Conservation (phyloP, 495 filamentous ascomycete genomes). For the Annulohypoxylon moriforme region DNA sequence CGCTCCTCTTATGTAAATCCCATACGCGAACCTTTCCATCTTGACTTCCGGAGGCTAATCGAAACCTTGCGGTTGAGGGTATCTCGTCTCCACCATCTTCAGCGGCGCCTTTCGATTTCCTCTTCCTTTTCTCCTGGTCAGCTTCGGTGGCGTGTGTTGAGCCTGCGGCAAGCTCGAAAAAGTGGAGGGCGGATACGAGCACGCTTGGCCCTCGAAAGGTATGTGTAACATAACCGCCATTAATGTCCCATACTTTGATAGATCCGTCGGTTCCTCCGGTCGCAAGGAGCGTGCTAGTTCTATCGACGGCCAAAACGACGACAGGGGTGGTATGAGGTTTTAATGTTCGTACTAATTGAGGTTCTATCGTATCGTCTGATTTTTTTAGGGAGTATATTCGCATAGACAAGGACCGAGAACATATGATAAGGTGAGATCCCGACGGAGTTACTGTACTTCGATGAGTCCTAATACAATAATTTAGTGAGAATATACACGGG, state of each 20-base stretch:
- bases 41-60: constrained; percentile 89
- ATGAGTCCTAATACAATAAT: constrained; percentile 19
- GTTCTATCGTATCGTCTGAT: constrained; percentile 65
- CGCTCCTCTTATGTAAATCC: constrained; percentile 85
- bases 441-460: constrained; percentile 78
- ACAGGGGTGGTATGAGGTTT: constrained; percentile 94
- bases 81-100: constrained; percentile 56
- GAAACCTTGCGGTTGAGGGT: constrained; percentile 66
- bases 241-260: constrained; percentile 97
- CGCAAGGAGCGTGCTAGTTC: constrained; percentile 87
- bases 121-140: constrained; percentile 52
- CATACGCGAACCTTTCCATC: constrained; percentile 92
- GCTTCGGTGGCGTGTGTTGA: constrained; percentile 46
- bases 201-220: constrained; percentile 93
- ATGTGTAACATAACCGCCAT: constrained; percentile 90
- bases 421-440: constrained; percentile 85
- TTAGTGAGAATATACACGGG: background rate
- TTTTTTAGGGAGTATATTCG: constrained; percentile 81
- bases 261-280: constrained; percentile 92
- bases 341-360: constrained; percentile 77
- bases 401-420: constrained; percentile 94
- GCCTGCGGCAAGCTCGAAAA: constrained; percentile 77
- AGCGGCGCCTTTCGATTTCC: constrained; percentile 58
- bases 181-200: constrained; percentile 87
- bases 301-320: constrained; percentile 82